Percentiles rank a stretch among this genome's conserved stretches.
Evolutionary conservation across 2,329 filamentous ascomycete genomes (phyloP).

Genomic region (Apiospora koreana): DNA sequence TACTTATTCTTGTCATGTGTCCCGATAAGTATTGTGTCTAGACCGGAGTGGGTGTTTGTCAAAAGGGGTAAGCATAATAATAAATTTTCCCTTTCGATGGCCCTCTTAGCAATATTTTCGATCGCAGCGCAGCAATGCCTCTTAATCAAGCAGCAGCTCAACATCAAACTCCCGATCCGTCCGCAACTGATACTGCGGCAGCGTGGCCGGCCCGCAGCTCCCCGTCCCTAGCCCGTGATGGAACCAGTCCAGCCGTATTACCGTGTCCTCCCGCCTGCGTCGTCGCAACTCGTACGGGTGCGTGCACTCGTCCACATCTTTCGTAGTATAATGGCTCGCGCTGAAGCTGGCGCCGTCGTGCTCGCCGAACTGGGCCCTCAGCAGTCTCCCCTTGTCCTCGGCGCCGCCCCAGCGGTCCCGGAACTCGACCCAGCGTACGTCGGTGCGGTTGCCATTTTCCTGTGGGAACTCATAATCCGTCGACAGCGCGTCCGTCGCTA

Average conservation of each 20-base stretch:
- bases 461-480: conserved; percentile 69
- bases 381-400: conserved; percentile 29
- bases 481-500: conserved; percentile 52
- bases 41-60: too few relatives aligned
- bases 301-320: conserved; percentile 52
- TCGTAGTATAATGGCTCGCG: conserved; percentile 54
- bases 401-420: conserved; percentile 31
- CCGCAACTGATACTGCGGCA: conserved; percentile 48
- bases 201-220: conserved; percentile 60
- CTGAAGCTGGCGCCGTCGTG: conserved; percentile 56
- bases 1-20: too few relatives aligned
- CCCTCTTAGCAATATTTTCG: neutral
- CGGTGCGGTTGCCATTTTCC: conserved; percentile 65
- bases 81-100: too few relatives aligned
- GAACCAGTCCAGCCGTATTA: conserved; percentile 60
- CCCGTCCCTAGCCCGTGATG: conserved; percentile 66
- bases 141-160: conserved; percentile 45
- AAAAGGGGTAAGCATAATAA: too few relatives aligned
- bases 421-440: conserved; percentile 61
- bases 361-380: conserved; percentile 48
- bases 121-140: too few relatives aligned
- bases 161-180: conserved; percentile 43
- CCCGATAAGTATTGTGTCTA: too few relatives aligned
- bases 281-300: conserved; percentile 63
- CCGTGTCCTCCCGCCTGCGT: conserved; percentile 48